Conservation (phyloP, 148 eudicot genomes). For the Polygonum maritimum region DNA sequence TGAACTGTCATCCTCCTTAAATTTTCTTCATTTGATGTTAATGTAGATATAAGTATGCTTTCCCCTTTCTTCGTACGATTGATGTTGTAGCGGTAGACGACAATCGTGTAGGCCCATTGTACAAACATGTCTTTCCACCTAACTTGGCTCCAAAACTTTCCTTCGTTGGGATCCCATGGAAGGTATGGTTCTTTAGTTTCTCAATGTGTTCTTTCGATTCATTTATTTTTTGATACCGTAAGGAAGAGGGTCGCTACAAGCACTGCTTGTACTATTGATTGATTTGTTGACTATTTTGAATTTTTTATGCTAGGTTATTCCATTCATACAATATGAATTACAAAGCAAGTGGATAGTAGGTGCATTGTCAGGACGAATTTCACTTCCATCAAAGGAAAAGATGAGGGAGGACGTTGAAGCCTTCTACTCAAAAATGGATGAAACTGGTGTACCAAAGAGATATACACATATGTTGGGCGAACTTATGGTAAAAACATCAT, state of each 20-base stretch:
- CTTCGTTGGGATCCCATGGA: conserved; percentile 25
- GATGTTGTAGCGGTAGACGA: conserved; percentile 29
- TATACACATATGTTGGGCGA: conserved; percentile 58
- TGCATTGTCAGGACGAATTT: conserved; percentile 52
- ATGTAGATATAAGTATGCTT: conserved; percentile 24
- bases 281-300: neutral
- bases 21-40: neutral
- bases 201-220: no score
- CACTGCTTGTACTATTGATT: neutral
- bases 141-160: conserved; percentile 24
- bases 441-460: conserved; percentile 55
- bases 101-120: conserved; percentile 38
- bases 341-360: conserved; percentile 95
- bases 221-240: no score
- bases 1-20: no score
- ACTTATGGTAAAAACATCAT: conserved; percentile 31
- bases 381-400: conserved; percentile 51
- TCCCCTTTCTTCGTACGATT: conserved; percentile 31
- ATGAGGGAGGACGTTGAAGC: conserved; percentile 70
- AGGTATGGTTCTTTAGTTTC: neutral
- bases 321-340: conserved; percentile 65
- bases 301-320: conserved; percentile 40
- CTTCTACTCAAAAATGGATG: conserved; percentile 49
- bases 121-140: conserved; percentile 45
- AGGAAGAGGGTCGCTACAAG: no score